Evolutionary conservation across 768 basidiomycete genomes (phyloP), one percentile per base, ranked within the genome.

Genomic region (Tubosaeta sp.): DNA sequence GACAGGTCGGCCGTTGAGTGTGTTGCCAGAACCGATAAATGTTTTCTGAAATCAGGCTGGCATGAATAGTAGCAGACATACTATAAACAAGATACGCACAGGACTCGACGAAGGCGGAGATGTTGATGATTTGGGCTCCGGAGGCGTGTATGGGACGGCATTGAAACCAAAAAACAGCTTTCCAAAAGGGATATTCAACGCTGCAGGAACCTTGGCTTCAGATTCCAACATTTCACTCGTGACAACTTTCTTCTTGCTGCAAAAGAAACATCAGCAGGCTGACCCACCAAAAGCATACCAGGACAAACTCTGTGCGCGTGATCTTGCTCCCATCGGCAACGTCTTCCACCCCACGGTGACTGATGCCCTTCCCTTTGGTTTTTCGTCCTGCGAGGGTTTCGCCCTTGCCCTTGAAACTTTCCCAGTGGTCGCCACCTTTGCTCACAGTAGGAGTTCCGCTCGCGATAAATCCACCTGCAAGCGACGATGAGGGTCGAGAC

Each of bases 121-220:
- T 14, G 29, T 53, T 27, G 71, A 51, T 30, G 65, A 14, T n/a
- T 51, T 51, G 4, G 53, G 58, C 39, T 71, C 64, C 5, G 83
- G 78, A 7, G 82, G 81, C 3, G 70, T 74, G 63, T 90, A 90
- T 1, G 87, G 75, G 2, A 81, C 73, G 50, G 90, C 80, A 53
- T 89, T 87, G 73, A 87, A 99, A 10, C 96, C 96, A 63, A 99
- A 98, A 76, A 99, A 99, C 18, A 99, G 76, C 58, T 96, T 87
- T 12, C 96, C 96, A 56, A 88, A 86, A 0, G 96, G 94, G 10
- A 99, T 75, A 57, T 87, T 87, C 36, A 99, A 75, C 8, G 93
- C 86, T 0, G 91, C 94, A 4, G 96, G 95, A 8, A 89, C 92
- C 60, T 89, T 86, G 43, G 73, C 76, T 18, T 86, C 85, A 16